phyloP scores from a whole-genome alignment of 805 yeast genomes.

The Kluyveromyces dobzhanskii region DNA sequence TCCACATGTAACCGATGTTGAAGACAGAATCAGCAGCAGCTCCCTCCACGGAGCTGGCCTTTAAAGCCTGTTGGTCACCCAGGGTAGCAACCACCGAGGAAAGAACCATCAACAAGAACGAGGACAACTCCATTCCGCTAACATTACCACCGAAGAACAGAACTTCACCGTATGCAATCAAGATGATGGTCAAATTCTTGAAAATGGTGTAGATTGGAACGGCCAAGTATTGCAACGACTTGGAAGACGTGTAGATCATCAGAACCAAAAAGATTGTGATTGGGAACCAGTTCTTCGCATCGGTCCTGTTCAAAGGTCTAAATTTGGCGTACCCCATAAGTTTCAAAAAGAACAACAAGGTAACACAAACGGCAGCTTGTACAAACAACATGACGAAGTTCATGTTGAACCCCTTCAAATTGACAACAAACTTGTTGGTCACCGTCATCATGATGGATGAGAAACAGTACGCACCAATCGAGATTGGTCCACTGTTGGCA shows the following conservation, averaged over 20 bases:
- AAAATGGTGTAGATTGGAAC: constrained; percentile 97
- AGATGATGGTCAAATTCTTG: constrained; percentile 92
- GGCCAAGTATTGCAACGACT: constrained; percentile 83
- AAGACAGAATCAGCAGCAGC: constrained; percentile 31
- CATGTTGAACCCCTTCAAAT: constrained; percentile 62
- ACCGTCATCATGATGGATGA: constrained; percentile 97
- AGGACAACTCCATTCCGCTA: constrained; percentile 79
- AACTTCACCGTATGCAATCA: constrained; percentile 98
- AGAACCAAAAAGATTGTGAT: constrained; percentile 80
- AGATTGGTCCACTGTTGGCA: constrained; percentile 46
- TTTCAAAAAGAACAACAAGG: constrained; percentile 66
- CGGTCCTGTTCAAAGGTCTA: constrained; percentile 76
- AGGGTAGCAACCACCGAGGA: constrained; percentile 94
- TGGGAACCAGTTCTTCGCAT: constrained; percentile 94
- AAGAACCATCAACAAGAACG: constrained; percentile 86
- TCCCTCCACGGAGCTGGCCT: constrained; percentile 24
- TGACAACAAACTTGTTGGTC: constrained; percentile 89
- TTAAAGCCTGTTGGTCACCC: constrained; percentile 51
- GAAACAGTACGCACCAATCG: constrained; percentile 77
- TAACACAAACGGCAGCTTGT: constrained; percentile 78
- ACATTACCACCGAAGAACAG: constrained; percentile 93
- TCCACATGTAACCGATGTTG: constrained; percentile 89
- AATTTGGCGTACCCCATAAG: constrained; percentile 68
- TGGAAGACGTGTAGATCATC: constrained; percentile 95
- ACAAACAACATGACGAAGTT: constrained; percentile 85